These are phyloP conservation scores for Asterochloris sp. DNA, from an alignment of 139 green algal species.

Conservation along the genomic window DNA sequence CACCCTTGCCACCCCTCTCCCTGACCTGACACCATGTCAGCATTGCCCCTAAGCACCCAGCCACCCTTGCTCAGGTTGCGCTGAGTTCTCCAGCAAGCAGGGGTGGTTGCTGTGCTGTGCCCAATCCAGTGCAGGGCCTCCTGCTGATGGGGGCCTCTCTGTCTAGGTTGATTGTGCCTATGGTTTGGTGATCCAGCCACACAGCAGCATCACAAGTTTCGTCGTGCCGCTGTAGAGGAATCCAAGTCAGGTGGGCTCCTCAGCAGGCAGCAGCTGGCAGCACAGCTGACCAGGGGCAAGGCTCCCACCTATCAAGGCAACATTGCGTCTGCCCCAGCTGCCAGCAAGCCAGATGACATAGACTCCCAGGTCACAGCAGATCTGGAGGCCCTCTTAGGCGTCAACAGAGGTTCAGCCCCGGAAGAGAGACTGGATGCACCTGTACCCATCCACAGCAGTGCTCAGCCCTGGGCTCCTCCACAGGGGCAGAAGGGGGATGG, in stretches of 20 bases:
- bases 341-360: neutral
- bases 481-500: slow-evolving; percentile 57
- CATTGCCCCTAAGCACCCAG: too few species aligned
- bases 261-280: slow-evolving; percentile 4
- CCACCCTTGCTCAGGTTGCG: too few species aligned
- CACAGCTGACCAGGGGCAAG: neutral
- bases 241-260: neutral
- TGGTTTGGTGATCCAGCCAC: neutral
- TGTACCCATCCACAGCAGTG: neutral
- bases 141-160: neutral
- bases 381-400: slow-evolving; percentile 14
- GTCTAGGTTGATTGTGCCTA: neutral
- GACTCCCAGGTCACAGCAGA: slow-evolving; percentile 5
- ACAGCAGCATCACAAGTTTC: neutral
- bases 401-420: neutral
- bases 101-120: neutral
- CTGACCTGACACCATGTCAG: too few species aligned
- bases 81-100: neutral
- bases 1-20: too few species aligned
- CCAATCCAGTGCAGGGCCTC: neutral
- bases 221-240: neutral
- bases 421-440: neutral
- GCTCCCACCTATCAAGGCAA: neutral
- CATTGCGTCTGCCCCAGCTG: neutral
- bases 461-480: slow-evolving; percentile 44